Evolutionary conservation across 371 early-diverging fungal species (phyloP).

Genomic region (Paraphysoderma sedebokerense): DNA sequence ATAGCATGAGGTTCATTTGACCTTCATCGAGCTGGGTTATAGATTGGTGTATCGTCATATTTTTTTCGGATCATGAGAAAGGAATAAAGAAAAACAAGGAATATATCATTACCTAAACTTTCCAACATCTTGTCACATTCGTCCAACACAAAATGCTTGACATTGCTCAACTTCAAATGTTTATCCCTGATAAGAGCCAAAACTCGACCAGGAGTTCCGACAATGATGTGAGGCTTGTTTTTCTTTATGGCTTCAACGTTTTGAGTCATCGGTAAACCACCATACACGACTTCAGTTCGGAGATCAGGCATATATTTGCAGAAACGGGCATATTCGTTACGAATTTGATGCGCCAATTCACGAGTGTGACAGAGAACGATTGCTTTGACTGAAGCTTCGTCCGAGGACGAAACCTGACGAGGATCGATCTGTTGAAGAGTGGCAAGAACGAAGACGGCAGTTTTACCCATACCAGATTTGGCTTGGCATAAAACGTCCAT

Average conservation of each 20-base stretch:
- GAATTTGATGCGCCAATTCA: slow-evolving; percentile 96
- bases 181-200: slow-evolving; percentile 73
- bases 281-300: slow-evolving; percentile 83
- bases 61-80: not conserved
- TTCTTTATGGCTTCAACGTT: slow-evolving; percentile 67
- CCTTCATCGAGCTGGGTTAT: slow-evolving; percentile 43
- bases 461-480: slow-evolving; percentile 99
- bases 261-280: slow-evolving; percentile 59
- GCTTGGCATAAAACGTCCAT: slow-evolving; percentile 97
- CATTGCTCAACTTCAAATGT: slow-evolving; percentile 48
- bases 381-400: slow-evolving; percentile 60
- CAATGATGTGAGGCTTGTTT: slow-evolving; percentile 85
- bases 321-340: slow-evolving; percentile 86
- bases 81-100: not conserved
- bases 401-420: slow-evolving; percentile 14
- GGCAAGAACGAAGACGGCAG: slow-evolving; percentile 94
- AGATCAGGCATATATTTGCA: slow-evolving; percentile 87
- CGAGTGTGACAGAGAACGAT: slow-evolving; percentile 94
- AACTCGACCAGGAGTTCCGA: slow-evolving; percentile 98
- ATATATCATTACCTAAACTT: slow-evolving; percentile 47
- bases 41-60: slow-evolving; percentile 4
- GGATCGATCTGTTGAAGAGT: slow-evolving; percentile 85
- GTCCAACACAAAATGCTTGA: slow-evolving; percentile 96
- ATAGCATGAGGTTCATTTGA: too few species aligned
- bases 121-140: slow-evolving; percentile 98